Percentiles rank a stretch among this genome's conserved stretches.
These are phyloP conservation scores for Coffea canephora DNA, from an alignment of 257 asterid genomes.

Conservation along the genomic window DNA sequence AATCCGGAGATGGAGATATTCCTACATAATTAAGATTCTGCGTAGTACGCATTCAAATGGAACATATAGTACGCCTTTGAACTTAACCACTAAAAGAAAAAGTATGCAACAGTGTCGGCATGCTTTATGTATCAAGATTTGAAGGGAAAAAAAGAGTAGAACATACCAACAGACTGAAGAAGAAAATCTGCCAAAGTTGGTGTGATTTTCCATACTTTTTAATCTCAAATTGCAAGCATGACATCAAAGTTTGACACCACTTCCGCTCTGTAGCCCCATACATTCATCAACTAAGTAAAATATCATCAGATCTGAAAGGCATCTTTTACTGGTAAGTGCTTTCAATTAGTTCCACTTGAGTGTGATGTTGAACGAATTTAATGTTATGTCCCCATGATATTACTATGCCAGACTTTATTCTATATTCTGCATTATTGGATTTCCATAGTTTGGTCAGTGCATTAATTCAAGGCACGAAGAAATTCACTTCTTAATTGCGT, in stretches of 20 bases:
- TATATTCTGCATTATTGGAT: not conserved
- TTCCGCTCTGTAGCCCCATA: not conserved
- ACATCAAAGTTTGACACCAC: not conserved
- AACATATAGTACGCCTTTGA: too few species aligned
- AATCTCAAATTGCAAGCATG: not conserved
- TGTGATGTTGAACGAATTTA: conserved; percentile 3
- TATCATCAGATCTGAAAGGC: not conserved
- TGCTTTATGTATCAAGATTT: not conserved
- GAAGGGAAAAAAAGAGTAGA: not conserved
- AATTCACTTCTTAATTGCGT: not conserved
- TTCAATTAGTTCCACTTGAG: conserved; percentile 5
- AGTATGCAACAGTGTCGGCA: not conserved
- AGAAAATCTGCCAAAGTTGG: not conserved
- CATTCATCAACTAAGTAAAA: not conserved
- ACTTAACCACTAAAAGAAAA: too few species aligned
- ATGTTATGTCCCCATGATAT: conserved; percentile 6
- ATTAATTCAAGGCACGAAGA: not conserved
- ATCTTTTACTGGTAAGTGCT: not conserved
- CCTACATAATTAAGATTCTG: too few species aligned
- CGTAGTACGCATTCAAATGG: not conserved
- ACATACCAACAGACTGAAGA: not conserved
- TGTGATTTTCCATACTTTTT: not conserved
- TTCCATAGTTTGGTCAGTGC: not conserved
- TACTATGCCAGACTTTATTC: not conserved
- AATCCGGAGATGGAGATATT: too few species aligned